Base-by-base conservation (phyloP, 306 rosid species). In the Trichosanthes truncata region DNA sequence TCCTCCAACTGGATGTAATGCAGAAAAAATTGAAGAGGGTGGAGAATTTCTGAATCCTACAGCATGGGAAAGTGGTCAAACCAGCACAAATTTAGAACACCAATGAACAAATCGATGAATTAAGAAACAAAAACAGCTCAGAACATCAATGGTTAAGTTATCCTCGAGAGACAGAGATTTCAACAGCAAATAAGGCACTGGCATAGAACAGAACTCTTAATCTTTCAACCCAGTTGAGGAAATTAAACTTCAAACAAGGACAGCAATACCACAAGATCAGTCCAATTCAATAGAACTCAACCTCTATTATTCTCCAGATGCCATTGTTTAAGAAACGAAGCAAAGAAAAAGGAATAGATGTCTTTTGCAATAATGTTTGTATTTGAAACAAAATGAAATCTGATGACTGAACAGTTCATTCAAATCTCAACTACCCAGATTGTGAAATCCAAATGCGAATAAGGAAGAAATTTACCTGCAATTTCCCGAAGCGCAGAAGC, bases 401-500 rank as follows among this genome's bases (percentile, higher is more conserved):
- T n/a, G 7, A 41, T 41, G 53, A 31, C 23, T 66, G 33, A 38
- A 45, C 55, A 77, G 55, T 72, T 55, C 76, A 45, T 59, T 76
- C 62, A 5, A 63, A 83, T 59, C 46, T 23, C 35, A 55, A 36
- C 20, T 5, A 72, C 9, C 20, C 57, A 84, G 36, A 36, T 15
- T 13, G 6, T 31, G 6, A 69, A 76, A 73, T 15, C 33, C 56
- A 84, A 46, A 77, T 68, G 51, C 65, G 38, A 53, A 68, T 69
- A 83, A 17, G 38, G 66, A 83, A 73, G 53, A 74, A 38, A 55
- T 41, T 79, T 82, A 95, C 99, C 99, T 67, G 86, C 61, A 78
- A 93, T 89, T 88, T 90, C 96, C 86, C 78, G 90, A 46, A 85
- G 81, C 49, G 84, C 81, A 80, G 90, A 81, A 79, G 74, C 86